A percentile compares a stretch with the other conserved stretches of the same genome.
Conservation (phyloP, 345 rosid species). For the Salix purpurea region DNA sequence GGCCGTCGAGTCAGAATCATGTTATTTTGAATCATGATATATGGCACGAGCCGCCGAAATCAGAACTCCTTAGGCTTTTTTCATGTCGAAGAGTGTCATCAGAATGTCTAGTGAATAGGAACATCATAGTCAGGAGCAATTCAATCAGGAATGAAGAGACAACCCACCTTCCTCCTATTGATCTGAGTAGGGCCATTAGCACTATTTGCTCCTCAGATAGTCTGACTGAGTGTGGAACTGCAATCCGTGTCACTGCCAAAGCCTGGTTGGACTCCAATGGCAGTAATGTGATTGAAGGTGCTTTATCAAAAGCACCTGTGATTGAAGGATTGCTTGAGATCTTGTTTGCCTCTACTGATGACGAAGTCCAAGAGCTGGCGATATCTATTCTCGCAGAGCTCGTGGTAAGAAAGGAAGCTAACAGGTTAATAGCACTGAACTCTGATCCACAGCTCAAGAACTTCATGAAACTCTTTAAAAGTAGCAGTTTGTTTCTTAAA, state of each 20-base stretch:
- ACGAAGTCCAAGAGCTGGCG: slow-evolving; percentile 50
- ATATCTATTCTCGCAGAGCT: slow-evolving; percentile 50
- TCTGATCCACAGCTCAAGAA: slow-evolving; percentile 51
- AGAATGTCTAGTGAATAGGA: slow-evolving; percentile 32
- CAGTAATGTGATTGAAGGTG: slow-evolving; percentile 33
- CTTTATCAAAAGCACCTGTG: slow-evolving; percentile 34
- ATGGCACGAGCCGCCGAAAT: slow-evolving; percentile 27
- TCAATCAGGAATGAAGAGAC: slow-evolving; percentile 14
- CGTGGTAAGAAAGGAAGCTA: slow-evolving; percentile 23
- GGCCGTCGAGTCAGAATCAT: slow-evolving; percentile 20
- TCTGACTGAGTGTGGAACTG: slow-evolving; percentile 43
- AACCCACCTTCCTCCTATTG: slow-evolving; percentile 15
- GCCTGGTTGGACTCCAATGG: slow-evolving; percentile 46
- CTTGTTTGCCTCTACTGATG: slow-evolving; percentile 47
- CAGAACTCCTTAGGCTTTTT: slow-evolving; percentile 27
- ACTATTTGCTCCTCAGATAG: slow-evolving; percentile 38
- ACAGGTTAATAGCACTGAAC: slow-evolving; percentile 38
- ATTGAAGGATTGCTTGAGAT: slow-evolving; percentile 52
- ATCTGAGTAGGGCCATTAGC: slow-evolving; percentile 36
- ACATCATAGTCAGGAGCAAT: slow-evolving; percentile 9
- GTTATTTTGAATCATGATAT: slow-evolving; percentile 13
- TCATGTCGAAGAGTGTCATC: slow-evolving; percentile 37
- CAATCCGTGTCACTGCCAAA: slow-evolving; percentile 37
- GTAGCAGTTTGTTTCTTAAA: slow-evolving; percentile 51
- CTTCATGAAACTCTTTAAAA: slow-evolving; percentile 48